A percentile compares a stretch with the other conserved stretches of the same genome.
Conservation (phyloP, 2,329 filamentous ascomycete genomes). For the Phyllosticta citrichinensis region DNA sequence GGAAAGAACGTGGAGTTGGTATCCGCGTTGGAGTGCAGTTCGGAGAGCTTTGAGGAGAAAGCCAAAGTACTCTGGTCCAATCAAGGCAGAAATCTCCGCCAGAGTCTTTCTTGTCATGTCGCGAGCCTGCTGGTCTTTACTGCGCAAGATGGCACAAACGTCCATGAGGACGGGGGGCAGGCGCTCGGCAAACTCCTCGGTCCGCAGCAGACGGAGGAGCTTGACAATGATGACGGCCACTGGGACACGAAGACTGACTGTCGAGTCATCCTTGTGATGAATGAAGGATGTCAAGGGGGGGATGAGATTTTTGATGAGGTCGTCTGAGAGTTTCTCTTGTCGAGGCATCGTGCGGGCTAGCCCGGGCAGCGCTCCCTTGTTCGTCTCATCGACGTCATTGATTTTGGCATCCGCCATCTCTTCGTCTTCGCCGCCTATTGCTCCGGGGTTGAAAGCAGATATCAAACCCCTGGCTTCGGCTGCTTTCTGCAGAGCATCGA, state of each 20-base stretch:
- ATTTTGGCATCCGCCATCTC: slow-evolving; percentile 10
- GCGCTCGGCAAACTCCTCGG: slow-evolving; percentile 59
- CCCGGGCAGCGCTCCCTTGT: slow-evolving; percentile 13
- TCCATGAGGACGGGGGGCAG: slow-evolving; percentile 81
- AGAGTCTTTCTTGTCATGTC: slow-evolving; percentile 87
- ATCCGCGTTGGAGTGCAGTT: slow-evolving; percentile 71
- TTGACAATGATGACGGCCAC: slow-evolving; percentile 85
- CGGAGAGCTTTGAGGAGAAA: slow-evolving; percentile 91
- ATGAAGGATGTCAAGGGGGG: slow-evolving; percentile 75
- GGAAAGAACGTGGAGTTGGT: slow-evolving; percentile 88
- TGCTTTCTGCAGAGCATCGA: slow-evolving; percentile 61
- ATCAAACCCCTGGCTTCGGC: slow-evolving; percentile 27
- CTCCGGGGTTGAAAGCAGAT: slow-evolving; percentile 23
- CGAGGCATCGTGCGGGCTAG: slow-evolving; percentile 59
- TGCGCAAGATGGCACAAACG: slow-evolving; percentile 84
- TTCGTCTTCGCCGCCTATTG: slow-evolving; percentile 27
- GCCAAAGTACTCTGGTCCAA: slow-evolving; percentile 74
- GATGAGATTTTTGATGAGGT: slow-evolving; percentile 65
- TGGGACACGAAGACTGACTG: slow-evolving; percentile 84
- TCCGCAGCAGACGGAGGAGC: slow-evolving; percentile 69
- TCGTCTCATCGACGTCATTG: slow-evolving; percentile 12
- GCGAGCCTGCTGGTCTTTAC: slow-evolving; percentile 75
- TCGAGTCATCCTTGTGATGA: slow-evolving; percentile 88
- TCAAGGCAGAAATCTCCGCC: slow-evolving; percentile 67
- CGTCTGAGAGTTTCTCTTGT: slow-evolving; percentile 55